Conservation (phyloP, 2,329 filamentous ascomycete genomes). For the Simplicillium aogashimaense region DNA sequence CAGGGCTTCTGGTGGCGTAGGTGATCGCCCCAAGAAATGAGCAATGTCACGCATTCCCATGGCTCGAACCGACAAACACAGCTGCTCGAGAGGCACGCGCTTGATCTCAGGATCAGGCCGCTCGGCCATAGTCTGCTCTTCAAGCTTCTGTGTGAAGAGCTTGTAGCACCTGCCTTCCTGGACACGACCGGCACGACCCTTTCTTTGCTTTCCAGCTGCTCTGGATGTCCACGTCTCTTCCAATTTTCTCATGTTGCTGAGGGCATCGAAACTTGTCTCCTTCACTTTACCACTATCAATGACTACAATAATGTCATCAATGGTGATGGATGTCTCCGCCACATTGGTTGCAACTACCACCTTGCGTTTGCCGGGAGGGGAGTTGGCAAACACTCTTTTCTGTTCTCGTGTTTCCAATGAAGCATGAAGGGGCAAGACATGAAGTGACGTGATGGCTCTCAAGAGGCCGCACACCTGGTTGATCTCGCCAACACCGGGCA, state of each 20-base stretch:
- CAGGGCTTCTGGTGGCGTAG: slow-evolving; percentile 77
- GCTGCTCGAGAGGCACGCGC: slow-evolving; percentile 83
- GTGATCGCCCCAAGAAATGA: slow-evolving; percentile 71
- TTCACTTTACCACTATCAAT: slow-evolving; percentile 95
- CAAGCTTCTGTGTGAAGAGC: slow-evolving; percentile 79
- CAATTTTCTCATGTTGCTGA: slow-evolving; percentile 88
- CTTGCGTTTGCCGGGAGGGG: slow-evolving; percentile 77
- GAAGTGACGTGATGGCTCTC: slow-evolving; percentile 48
- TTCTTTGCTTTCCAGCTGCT: slow-evolving; percentile 88
- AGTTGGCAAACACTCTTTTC: slow-evolving; percentile 67
- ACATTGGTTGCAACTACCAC: slow-evolving; percentile 94
- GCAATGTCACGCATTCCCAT: slow-evolving; percentile 85
- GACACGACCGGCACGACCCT: slow-evolving; percentile 88
- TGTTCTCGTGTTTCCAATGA: slow-evolving; percentile 85
- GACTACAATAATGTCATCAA: slow-evolving; percentile 92
- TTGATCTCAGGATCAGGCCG: slow-evolving; percentile 90
- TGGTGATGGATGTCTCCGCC: slow-evolving; percentile 96
- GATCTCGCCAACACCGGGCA: slow-evolving; percentile 89
- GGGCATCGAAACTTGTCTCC: slow-evolving; percentile 86
- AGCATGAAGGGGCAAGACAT: slow-evolving; percentile 83
- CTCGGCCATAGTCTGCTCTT: slow-evolving; percentile 69
- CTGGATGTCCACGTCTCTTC: slow-evolving; percentile 92
- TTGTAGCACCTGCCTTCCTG: slow-evolving; percentile 90
- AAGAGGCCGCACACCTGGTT: slow-evolving; percentile 66
- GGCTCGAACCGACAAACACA: slow-evolving; percentile 87